These are phyloP conservation scores for Fraxinus greggii DNA, from an alignment of 305 asterid species.

Conservation along the genomic window DNA sequence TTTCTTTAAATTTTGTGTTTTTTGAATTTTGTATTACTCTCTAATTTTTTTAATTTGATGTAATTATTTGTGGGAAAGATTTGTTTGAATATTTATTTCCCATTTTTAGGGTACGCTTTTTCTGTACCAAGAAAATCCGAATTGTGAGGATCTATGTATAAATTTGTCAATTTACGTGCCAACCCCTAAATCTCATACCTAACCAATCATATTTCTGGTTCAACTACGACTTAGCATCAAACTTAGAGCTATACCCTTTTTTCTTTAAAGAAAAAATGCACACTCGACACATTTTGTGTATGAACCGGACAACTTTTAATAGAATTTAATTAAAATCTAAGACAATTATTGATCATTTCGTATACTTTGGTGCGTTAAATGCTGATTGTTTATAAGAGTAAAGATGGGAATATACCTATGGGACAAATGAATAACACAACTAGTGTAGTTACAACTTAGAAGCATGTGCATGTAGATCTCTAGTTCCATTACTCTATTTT, in stretches of 20 bases:
- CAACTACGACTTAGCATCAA: conserved; percentile 51
- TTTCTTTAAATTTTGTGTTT: conserved; percentile 34
- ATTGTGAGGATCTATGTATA: conserved; percentile 32
- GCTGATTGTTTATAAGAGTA: background rate
- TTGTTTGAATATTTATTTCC: conserved; percentile 12
- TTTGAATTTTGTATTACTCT: background rate
- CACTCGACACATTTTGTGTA: background rate
- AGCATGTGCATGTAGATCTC: conserved; percentile 41
- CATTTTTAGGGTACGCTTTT: conserved; percentile 19
- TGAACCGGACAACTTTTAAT: background rate
- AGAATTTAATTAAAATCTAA: too few species aligned
- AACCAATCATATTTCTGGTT: conserved; percentile 44
- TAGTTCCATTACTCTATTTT: background rate
- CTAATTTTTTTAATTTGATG: background rate
- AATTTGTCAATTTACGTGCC: conserved; percentile 16
- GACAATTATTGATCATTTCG: background rate
- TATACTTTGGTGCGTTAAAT: background rate
- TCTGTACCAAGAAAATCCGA: conserved; percentile 38
- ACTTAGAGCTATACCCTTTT: conserved; percentile 13
- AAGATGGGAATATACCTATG: conserved; percentile 20
- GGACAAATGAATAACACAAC: conserved; percentile 10
- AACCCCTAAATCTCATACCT: conserved; percentile 39
- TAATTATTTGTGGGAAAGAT: conserved; percentile 24
- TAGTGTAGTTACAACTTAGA: conserved; percentile 10
- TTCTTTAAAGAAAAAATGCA: background rate